Base-by-base conservation (phyloP, 2,329 filamentous ascomycete genomes). In the Ascochyta clinopodiicola region DNA sequence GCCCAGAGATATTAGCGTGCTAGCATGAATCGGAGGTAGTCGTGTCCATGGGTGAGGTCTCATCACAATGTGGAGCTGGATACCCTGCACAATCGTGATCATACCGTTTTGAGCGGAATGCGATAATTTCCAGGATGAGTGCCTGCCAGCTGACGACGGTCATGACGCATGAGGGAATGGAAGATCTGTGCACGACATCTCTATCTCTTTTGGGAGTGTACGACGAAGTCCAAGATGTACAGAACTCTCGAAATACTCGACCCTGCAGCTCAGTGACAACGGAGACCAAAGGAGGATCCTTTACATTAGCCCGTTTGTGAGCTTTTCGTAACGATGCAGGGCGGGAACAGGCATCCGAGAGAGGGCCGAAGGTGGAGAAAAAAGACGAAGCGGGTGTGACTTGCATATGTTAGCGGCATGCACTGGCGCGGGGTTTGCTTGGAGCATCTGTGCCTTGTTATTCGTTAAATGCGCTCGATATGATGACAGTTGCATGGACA, bases 391-490 rank as follows among this genome's bases (percentile, higher is more conserved):
- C 52, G 47, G 61, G 63, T 69, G 69, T 74, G 71, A 72, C 71
- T 72, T 74, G 71, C 71, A 74, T 67, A 64, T 60, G 56, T 63
- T 73, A 72, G 70, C 66, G 66, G 60, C 62, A 60, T 61, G 60
- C 50, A 54, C 55, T 60, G 52, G 62, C 57, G 72, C 66, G 68
- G 68, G 52, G 69, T 69, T 67, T 61, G 59, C 58, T 61, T 62
- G 47, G 59, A 44, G 45, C 46, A 44, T 44, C 35, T 51, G 44
- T 17, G 42, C 36, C 44, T 44, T 59, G 42, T 60, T 40, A 69
- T 72, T 72, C 65, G 71, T 56, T 50, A 57, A 42, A 54, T 38
- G 31, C 36, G 38, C 27, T 51, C 49, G 55, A 59, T 46, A 59
- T 52, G 46, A 43, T n/a, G 25, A 46, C 42, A 52, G 51, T 54